These are phyloP conservation scores for Juncus inflexus DNA, from an alignment of 176 grass and related monocot genomes.

Conservation along the genomic window DNA sequence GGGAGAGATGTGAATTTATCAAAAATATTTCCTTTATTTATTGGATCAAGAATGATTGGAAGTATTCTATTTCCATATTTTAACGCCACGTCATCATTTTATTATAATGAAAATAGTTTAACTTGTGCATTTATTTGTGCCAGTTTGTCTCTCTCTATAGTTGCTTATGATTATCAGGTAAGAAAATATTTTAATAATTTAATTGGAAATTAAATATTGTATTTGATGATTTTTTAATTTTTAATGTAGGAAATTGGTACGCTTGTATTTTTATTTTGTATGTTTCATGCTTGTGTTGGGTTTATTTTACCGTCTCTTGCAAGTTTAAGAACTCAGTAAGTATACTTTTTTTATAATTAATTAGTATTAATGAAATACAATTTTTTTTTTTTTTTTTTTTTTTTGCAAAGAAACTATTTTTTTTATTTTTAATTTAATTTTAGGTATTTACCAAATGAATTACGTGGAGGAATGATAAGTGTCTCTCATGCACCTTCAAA, in stretches of 20 bases:
- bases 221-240: not conserved
- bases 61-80: slow-evolving; percentile 68
- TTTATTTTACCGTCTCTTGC: slow-evolving; percentile 86
- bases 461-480: slow-evolving; percentile 95
- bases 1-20: slow-evolving; percentile 70
- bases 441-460: slow-evolving; percentile 90
- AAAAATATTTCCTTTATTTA: slow-evolving; percentile 70
- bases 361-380: not conserved
- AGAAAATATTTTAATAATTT: too few relatives aligned
- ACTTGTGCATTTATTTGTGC: slow-evolving; percentile 52
- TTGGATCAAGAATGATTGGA: slow-evolving; percentile 80
- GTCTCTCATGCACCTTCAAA: slow-evolving; percentile 61
- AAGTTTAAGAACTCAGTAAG: slow-evolving; percentile 78
- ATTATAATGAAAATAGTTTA: slow-evolving; percentile 54
- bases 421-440: slow-evolving; percentile 15
- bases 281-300: slow-evolving; percentile 80
- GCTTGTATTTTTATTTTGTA: slow-evolving; percentile 72
- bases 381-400: slow-evolving; percentile 12
- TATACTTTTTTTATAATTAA: slow-evolving; percentile 8
- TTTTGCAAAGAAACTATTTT: not conserved
- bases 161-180: slow-evolving; percentile 94
- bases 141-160: slow-evolving; percentile 48
- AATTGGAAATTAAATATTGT: not conserved
- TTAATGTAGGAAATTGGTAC: slow-evolving; percentile 63
- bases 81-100: slow-evolving; percentile 40